Percentiles rank a stretch among this genome's conserved stretches.
phyloP scores from a whole-genome alignment of 2,329 filamentous ascomycete genomes.

The Sporothrix euskadiensis region DNA sequence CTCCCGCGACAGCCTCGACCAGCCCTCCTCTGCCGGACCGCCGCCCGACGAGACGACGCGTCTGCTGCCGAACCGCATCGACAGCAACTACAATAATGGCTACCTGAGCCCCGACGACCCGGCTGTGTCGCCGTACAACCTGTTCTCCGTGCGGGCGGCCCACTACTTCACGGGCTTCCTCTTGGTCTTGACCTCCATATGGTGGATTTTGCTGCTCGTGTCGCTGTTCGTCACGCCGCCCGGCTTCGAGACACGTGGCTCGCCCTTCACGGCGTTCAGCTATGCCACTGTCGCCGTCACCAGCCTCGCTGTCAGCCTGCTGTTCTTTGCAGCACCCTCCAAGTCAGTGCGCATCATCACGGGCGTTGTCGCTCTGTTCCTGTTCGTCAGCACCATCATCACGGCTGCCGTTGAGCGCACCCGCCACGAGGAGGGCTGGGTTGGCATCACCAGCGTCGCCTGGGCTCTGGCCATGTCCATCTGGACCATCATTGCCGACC shows the following conservation, averaged over 20 bases:
- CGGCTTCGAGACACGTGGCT: conserved; percentile 79
- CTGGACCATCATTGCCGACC: conserved; percentile 78
- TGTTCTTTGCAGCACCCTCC: conserved; percentile 88
- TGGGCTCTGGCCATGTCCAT: conserved; percentile 77
- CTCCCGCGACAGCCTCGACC: conserved; percentile 24
- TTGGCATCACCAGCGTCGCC: conserved; percentile 80
- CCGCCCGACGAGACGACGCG: conserved; percentile 56
- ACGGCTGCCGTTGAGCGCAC: conserved; percentile 73
- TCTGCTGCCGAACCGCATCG: conserved; percentile 67
- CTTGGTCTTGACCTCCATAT: conserved; percentile 73
- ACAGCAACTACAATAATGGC: conserved; percentile 42
- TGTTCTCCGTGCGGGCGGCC: conserved; percentile 83
- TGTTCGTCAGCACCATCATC: conserved; percentile 75
- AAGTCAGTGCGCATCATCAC: conserved; percentile 74
- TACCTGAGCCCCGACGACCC: conserved; percentile 79
- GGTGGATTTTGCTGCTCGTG: conserved; percentile 90
- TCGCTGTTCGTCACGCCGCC: conserved; percentile 89
- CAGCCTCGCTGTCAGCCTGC: conserved; percentile 71
- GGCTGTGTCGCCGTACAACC: conserved; percentile 89
- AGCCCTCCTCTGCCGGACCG: neutral
- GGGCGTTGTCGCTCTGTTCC: conserved; percentile 63
- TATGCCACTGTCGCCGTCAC: conserved; percentile 77
- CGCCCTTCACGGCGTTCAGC: conserved; percentile 87
- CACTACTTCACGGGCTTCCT: conserved; percentile 78
- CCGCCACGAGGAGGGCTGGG: conserved; percentile 83